Conservation (phyloP, 116 monocot genomes). For the Zostera marina region DNA sequence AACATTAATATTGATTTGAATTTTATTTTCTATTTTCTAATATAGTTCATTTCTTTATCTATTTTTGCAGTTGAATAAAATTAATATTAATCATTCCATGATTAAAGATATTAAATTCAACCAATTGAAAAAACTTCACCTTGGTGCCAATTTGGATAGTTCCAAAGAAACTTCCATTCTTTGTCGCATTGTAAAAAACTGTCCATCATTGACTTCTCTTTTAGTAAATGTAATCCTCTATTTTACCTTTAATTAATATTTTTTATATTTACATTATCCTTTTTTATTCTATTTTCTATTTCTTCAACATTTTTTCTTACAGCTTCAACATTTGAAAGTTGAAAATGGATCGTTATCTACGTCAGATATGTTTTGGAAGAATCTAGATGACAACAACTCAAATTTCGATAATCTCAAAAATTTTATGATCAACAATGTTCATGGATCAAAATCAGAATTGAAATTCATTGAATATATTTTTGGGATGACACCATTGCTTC, state of each 20-base stretch:
- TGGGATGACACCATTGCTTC: background rate
- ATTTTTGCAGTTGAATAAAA: background rate
- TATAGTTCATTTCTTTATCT: too few relatives aligned
- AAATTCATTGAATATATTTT: background rate
- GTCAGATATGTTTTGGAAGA: background rate
- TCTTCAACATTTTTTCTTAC: background rate
- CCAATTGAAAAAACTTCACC: background rate
- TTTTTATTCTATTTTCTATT: background rate
- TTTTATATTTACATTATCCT: too few relatives aligned
- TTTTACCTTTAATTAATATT: too few relatives aligned
- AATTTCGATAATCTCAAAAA: background rate
- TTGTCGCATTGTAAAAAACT: background rate
- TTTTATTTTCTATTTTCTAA: too few relatives aligned
- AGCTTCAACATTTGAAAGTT: background rate
- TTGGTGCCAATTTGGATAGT: background rate
- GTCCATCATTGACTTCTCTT: background rate
- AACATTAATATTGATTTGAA: too few relatives aligned
- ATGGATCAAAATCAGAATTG: background rate
- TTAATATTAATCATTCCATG: background rate
- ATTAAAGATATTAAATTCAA: background rate
- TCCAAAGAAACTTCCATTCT: background rate
- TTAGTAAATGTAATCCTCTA: background rate
- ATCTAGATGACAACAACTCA: background rate
- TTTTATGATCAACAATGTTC: background rate
- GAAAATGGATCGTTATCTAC: too few relatives aligned